phyloP scores from a whole-genome alignment of 441 rosid genomes.

The Croton laevigatus region DNA sequence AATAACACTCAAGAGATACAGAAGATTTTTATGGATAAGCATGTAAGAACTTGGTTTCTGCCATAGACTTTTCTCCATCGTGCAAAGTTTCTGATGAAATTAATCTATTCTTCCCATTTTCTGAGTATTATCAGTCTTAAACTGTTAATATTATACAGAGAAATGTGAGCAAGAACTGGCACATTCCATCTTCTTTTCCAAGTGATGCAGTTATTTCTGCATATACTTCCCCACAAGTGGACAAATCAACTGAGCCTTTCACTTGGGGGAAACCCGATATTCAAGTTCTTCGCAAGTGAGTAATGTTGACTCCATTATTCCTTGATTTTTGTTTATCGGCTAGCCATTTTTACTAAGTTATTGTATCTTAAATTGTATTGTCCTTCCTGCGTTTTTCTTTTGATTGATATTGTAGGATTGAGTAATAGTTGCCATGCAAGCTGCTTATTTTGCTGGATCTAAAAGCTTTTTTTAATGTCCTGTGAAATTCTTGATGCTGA shows the following conservation, averaged over 20 bases:
- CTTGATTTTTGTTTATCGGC: not conserved
- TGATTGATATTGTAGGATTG: not conserved
- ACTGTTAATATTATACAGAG: conserved; percentile 42
- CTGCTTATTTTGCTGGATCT: not conserved
- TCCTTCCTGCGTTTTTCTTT: not conserved
- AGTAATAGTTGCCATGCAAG: not conserved
- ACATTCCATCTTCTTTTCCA: conserved; percentile 84
- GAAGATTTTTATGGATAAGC: conserved; percentile 82
- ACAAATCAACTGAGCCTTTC: conserved; percentile 82
- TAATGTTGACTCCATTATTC: conserved; percentile 21
- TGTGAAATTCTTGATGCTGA: not conserved
- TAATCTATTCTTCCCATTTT: conserved; percentile 14
- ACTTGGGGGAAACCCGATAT: conserved; percentile 95
- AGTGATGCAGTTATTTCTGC: conserved; percentile 83
- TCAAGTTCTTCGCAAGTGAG: conserved; percentile 74
- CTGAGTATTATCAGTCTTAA: conserved; percentile 4
- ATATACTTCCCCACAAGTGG: conserved; percentile 85
- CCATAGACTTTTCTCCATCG: conserved; percentile 7
- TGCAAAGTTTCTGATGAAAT: conserved; percentile 1
- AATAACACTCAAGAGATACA: conserved; percentile 43
- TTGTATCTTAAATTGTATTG: not conserved
- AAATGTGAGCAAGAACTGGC: conserved; percentile 99
- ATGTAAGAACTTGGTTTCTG: conserved; percentile 42
- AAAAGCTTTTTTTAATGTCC: not conserved
- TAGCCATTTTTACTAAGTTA: not conserved